These are phyloP conservation scores for Serendipita indica DNA, from an alignment of 768 basidiomycete genomes.

Conservation along the genomic window DNA sequence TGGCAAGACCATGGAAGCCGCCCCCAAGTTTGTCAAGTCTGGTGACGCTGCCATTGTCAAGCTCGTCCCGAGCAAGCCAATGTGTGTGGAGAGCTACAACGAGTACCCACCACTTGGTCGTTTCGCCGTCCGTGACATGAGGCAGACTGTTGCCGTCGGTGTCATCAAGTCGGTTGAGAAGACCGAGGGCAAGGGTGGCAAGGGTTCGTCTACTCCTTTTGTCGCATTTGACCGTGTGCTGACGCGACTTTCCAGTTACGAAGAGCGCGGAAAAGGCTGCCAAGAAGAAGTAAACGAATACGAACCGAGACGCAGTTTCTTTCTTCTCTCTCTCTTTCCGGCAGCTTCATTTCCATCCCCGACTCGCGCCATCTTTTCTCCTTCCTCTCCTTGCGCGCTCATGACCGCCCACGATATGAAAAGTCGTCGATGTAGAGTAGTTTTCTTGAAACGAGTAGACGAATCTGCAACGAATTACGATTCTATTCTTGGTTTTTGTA, in stretches of 20 bases:
- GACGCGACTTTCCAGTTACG: constrained; percentile 40
- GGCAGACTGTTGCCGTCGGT: constrained; percentile 97
- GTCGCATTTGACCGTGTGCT: not conserved
- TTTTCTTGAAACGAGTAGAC: constrained; percentile 10
- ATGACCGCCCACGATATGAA: not conserved
- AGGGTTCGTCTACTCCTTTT: constrained; percentile 37
- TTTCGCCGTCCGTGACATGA: constrained; percentile 99
- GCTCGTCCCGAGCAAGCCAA: constrained; percentile 90
- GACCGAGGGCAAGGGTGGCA: constrained; percentile 77
- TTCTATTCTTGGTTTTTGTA: not conserved
- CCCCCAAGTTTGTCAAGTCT: constrained; percentile 97
- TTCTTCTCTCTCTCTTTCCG: constrained; percentile 9
- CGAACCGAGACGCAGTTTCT: not conserved
- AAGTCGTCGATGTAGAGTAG: constrained; percentile 7
- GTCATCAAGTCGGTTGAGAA: constrained; percentile 98
- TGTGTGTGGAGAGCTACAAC: constrained; percentile 87
- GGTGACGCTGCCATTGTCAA: constrained; percentile 99
- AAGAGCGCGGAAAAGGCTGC: constrained; percentile 90
- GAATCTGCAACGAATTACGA: not conserved
- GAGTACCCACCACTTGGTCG: constrained; percentile 99
- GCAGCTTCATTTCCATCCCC: constrained; percentile 8
- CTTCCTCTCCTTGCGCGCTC: not conserved
- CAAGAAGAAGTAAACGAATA: constrained; percentile 19
- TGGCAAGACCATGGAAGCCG: constrained; percentile 77
- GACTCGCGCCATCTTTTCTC: not conserved